Evolutionary conservation across 768 basidiomycete genomes (phyloP), one percentile per base, ranked within the genome.

Genomic region (Leccinum ochraceum): DNA sequence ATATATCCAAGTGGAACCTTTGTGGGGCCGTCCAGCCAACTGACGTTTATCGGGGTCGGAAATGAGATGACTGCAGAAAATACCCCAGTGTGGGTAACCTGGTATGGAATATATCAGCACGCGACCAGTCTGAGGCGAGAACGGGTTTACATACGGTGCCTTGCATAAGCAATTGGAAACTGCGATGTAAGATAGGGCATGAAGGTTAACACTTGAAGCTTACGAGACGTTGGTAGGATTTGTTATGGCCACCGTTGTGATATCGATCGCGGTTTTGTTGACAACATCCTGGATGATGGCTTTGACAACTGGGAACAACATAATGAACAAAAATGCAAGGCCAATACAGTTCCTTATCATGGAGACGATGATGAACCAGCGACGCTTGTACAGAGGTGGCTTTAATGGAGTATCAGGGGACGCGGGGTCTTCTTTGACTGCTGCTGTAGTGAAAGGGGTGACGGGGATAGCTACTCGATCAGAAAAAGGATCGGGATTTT

Each of bases 221-320:
- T 55, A 87, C 87, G 84, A 82, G 6, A 70, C 72, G 63, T 89
- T 89, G n/a, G 76, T 67, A 4, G 87, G 83, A 17, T 74, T 74
- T 1, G 76, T 75, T 57, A 89, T 87, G 11, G 73, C 71, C 6
- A 83, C 86, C 28, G 68, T 68, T 24, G 86, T 76, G 52, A 90
- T 76, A 55, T 85, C 77, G 42, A 90, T 74, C 20, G 77, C 77
- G 39, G 82, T 74, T 36, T 77, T 76, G 59, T 88, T 84, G 17
- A 90, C 80, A 44, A 90, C 81, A 42, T 85, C 78, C 63, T 88
- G 87, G 22, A 83, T 80, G 63, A 89, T 86, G 52, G 87, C 87
- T 54, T 75, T 80, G 58, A 90, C 77, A 57, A 90, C 85, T 5
- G 88, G 88, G 71, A 84, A 90, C 24, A 90, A 71, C 11, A 89